Conservation (phyloP, 1,284 basidiomycete genomes). For the Trametes sp. region DNA sequence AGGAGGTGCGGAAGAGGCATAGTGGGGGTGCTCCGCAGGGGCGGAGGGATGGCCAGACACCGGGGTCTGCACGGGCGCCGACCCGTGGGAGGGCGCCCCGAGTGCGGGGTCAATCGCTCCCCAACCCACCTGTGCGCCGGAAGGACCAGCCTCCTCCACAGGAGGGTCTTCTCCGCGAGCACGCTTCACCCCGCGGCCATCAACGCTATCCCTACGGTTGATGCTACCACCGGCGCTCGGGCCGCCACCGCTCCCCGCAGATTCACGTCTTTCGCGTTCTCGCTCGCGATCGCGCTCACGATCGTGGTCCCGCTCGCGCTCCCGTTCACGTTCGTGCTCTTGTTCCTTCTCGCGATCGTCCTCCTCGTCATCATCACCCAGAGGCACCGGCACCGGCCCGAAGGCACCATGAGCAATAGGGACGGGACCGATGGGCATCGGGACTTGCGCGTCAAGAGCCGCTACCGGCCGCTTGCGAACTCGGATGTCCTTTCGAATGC, state of each 20-base stretch:
- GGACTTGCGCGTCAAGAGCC: constrained; percentile 43
- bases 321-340: constrained; percentile 30
- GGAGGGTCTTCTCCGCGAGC: constrained; percentile 26
- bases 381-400: constrained; percentile 46
- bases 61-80: constrained; percentile 29
- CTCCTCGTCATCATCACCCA: constrained; percentile 44
- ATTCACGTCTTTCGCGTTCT: constrained; percentile 34
- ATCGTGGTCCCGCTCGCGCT: constrained; percentile 35
- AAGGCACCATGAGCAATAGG: constrained; percentile 33
- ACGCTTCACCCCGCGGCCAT: constrained; percentile 34
- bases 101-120: constrained; percentile 39
- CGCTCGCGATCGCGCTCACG: constrained; percentile 35
- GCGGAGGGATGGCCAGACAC: constrained; percentile 28
- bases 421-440: constrained; percentile 34
- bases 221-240: constrained; percentile 22
- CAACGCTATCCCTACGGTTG: constrained; percentile 28
- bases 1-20: constrained; percentile 27
- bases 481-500: constrained; percentile 89
- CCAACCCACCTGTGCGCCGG: constrained; percentile 31
- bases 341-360: constrained; percentile 33
- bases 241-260: constrained; percentile 32
- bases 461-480: constrained; percentile 72
- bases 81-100: constrained; percentile 26
- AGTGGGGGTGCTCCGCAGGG: constrained; percentile 30
- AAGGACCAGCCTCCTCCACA: constrained; percentile 31